A percentile compares a stretch with the other conserved stretches of the same genome.
Conservation (phyloP, 331 rosid genomes). For the Saraca asoca region DNA sequence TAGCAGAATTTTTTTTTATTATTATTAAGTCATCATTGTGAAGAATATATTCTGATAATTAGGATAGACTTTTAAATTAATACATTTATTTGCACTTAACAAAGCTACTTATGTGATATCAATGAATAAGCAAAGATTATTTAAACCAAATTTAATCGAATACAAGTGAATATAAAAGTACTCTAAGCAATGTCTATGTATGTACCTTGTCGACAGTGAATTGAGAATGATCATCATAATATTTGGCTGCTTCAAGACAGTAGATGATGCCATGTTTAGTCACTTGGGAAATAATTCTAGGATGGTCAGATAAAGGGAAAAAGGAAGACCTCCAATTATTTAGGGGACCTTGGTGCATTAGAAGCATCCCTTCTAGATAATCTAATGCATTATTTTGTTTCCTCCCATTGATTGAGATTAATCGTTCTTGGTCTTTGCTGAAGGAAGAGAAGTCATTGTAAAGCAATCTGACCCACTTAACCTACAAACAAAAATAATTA, state of each 20-base stretch:
- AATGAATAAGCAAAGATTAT: no score
- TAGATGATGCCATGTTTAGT: slow-evolving; percentile 55
- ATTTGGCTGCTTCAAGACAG: slow-evolving; percentile 74
- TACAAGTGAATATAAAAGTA: no score
- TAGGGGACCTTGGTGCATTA: slow-evolving; percentile 67
- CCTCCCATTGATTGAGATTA: slow-evolving; percentile 67
- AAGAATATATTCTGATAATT: no score
- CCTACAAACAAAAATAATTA: slow-evolving; percentile 51
- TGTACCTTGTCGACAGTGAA: slow-evolving; percentile 54
- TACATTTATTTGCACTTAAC: no score
- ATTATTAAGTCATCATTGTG: no score
- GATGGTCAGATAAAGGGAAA: slow-evolving; percentile 69
- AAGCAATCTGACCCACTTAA: slow-evolving; percentile 82
- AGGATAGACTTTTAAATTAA: no score
- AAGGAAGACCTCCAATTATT: slow-evolving; percentile 93
- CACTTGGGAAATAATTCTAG: slow-evolving; percentile 55
- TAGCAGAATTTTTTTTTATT: no score
- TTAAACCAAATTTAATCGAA: no score
- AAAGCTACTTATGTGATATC: no score
- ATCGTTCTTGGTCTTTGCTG: slow-evolving; percentile 75
- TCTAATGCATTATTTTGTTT: slow-evolving; percentile 52
- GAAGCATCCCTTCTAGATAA: slow-evolving; percentile 80
- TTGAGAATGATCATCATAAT: slow-evolving; percentile 53
- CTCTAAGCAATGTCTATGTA: no score
- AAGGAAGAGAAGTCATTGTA: slow-evolving; percentile 71